phyloP scores from a whole-genome alignment of 176 grass and related monocot genomes.

The Bonia amplexicaulis region DNA sequence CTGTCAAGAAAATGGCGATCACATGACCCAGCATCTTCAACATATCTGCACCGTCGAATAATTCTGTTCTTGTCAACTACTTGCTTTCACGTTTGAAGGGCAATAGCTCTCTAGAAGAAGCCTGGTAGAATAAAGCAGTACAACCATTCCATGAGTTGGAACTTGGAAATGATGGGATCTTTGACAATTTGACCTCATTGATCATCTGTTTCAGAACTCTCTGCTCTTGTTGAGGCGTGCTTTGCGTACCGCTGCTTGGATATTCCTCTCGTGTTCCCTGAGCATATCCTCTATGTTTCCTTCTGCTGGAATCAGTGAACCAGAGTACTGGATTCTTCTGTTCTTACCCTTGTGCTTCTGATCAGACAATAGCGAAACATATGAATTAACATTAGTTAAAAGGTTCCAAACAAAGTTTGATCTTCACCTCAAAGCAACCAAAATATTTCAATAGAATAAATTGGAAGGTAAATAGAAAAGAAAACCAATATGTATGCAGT shows the following conservation, averaged over 20 bases:
- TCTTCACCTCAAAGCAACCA: not conserved
- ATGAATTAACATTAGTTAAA: not conserved
- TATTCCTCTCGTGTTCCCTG: conserved; percentile 70
- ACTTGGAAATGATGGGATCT: not conserved
- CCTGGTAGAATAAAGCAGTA: not conserved
- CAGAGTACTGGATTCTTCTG: conserved; percentile 53
- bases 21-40: not conserved
- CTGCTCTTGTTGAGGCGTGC: conserved; percentile 40
- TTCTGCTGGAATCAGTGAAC: conserved; percentile 48
- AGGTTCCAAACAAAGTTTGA: not conserved
- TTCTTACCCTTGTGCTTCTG: conserved; percentile 39
- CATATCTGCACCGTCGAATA: not conserved
- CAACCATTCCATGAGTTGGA: not conserved
- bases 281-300: conserved; percentile 69
- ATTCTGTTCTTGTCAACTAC: not conserved
- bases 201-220: conserved; percentile 19
- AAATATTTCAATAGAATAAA: not conserved
- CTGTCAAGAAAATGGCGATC: not conserved
- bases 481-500: not conserved
- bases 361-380: not conserved
- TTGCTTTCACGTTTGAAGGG: not conserved
- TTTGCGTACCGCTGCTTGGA: conserved; percentile 77
- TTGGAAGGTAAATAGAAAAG: not conserved
- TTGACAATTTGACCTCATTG: not conserved
- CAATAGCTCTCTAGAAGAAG: not conserved